phyloP scores from a whole-genome alignment of 345 rosid genomes.

The Aethionema arabicum region DNA sequence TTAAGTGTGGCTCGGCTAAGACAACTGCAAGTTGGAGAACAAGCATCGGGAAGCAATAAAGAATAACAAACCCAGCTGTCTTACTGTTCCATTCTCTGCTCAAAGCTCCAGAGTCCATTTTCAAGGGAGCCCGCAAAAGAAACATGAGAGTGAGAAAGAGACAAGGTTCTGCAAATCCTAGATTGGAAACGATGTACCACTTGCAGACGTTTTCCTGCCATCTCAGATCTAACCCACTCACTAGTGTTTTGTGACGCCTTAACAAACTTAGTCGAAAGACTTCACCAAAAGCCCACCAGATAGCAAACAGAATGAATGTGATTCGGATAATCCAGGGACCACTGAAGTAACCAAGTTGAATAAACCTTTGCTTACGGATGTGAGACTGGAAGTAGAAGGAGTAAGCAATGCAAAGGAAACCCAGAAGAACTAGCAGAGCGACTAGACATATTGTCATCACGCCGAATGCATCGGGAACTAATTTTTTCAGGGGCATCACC shows the following conservation, averaged over 20 bases:
- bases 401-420: conserved; percentile 80
- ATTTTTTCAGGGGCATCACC: conserved; percentile 99
- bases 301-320: conserved; percentile 53
- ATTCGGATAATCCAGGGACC: conserved; percentile 95
- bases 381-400: conserved; percentile 74
- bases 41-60: conserved; percentile 76
- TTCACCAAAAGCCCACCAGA: conserved; percentile 97
- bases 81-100: conserved; percentile 75
- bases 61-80: conserved; percentile 60
- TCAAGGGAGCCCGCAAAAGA: conserved; percentile 88
- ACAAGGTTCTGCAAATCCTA: conserved; percentile 98
- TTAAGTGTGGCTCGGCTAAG: conserved; percentile 60
- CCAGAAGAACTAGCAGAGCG: conserved; percentile 62
- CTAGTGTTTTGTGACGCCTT: conserved; percentile 52
- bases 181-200: conserved; percentile 77
- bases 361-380: conserved; percentile 54
- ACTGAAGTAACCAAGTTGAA: conserved; percentile 68
- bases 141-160: conserved; percentile 78
- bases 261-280: conserved; percentile 68
- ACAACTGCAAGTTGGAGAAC: conserved; percentile 76
- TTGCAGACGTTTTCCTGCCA: conserved; percentile 95
- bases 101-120: conserved; percentile 68
- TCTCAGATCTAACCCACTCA: conserved; percentile 56
- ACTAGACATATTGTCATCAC: conserved; percentile 91
- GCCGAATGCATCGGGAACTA: conserved; percentile 96